Evolutionary conservation across 768 basidiomycete genomes (phyloP), one percentile per base, ranked within the genome.

Genomic region (Cubamyces lactineus): DNA sequence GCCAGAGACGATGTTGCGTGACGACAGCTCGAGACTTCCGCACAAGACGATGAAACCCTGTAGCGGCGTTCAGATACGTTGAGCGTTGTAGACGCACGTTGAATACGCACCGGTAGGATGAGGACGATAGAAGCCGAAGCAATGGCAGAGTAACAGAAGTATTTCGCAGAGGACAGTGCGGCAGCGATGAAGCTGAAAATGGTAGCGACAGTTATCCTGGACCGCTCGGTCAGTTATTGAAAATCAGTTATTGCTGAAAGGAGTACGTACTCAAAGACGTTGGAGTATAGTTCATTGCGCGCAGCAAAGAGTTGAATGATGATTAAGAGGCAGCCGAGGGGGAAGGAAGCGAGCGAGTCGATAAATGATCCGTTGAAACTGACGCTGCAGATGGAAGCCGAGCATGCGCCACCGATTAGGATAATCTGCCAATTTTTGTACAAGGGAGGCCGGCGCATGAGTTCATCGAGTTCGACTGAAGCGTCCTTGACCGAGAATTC

Each of bases 1-100:
- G n/a, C 94, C 92, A 0, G 91, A 80, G 30, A 93, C 85, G 68
- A 96, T 87, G 63, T 90, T 91, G 17, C 91, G 83, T 3, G 91
- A 88, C 61, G 91, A 84, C 21, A 94, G 75, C 70, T 94, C 93
- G 30, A 94, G 84, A 12, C 87, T 82, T 51, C 89, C 94, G 67
- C 79, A 82, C 15, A 90, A 80, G 11, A 90, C 85, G 53, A 89
- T 84, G 62, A 88, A 88, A 7, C 89, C 88, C 76, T 78, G 59
- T 40, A 17, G 62, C 39, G 17, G 12, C 24, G 47, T 26, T 57
- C 5, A 50, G 48, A 34, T n/a, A 5, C 19, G 24, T 26, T 16
- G 0, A 15, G 30, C 39, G 13, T 38, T 9, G 13, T 8, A 21
- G 5, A 48, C 9, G 19, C 51, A 51, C 17, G 13, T 9, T 2